Evolutionary conservation across 768 basidiomycete genomes (phyloP).

Genomic region (Boletus insuetus): DNA sequence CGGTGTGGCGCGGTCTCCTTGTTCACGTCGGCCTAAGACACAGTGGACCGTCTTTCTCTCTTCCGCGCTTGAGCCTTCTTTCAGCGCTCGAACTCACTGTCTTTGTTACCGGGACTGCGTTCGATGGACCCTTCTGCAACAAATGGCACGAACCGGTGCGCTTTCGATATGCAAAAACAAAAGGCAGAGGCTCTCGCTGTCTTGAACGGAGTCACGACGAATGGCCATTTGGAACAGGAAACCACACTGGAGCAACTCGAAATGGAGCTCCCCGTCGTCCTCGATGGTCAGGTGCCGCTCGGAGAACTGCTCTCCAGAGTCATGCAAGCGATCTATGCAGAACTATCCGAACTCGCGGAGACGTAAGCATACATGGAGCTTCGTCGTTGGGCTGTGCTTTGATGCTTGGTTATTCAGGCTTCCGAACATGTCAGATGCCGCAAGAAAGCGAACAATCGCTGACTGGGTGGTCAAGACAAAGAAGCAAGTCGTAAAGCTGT

Average conservation of each 20-base stretch:
- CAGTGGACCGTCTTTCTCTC: background rate
- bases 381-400: background rate
- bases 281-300: slow-evolving; percentile 71
- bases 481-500: slow-evolving; percentile 86
- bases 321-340: slow-evolving; percentile 76
- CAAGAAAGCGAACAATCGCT: slow-evolving; percentile 76
- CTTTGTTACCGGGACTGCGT: background rate
- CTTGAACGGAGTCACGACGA: slow-evolving; percentile 28
- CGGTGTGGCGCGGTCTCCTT: slow-evolving; percentile 13
- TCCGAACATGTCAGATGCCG: slow-evolving; percentile 79
- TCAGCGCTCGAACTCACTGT: background rate
- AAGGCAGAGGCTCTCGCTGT: slow-evolving; percentile 30
- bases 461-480: slow-evolving; percentile 91
- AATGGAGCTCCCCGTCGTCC: slow-evolving; percentile 68
- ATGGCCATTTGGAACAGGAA: slow-evolving; percentile 38
- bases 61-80: background rate
- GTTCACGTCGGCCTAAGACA: slow-evolving; percentile 10
- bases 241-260: slow-evolving; percentile 58
- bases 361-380: slow-evolving; percentile 51
- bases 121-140: slow-evolving; percentile 15
- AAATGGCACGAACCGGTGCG: slow-evolving; percentile 13
- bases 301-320: slow-evolving; percentile 74
- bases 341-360: slow-evolving; percentile 80
- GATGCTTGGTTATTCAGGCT: slow-evolving; percentile 41
- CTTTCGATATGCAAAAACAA: slow-evolving; percentile 28